Evolutionary conservation across 1,284 basidiomycete species (phyloP), one percentile per base, ranked within the genome.

Genomic region (Golubevia sp.): DNA sequence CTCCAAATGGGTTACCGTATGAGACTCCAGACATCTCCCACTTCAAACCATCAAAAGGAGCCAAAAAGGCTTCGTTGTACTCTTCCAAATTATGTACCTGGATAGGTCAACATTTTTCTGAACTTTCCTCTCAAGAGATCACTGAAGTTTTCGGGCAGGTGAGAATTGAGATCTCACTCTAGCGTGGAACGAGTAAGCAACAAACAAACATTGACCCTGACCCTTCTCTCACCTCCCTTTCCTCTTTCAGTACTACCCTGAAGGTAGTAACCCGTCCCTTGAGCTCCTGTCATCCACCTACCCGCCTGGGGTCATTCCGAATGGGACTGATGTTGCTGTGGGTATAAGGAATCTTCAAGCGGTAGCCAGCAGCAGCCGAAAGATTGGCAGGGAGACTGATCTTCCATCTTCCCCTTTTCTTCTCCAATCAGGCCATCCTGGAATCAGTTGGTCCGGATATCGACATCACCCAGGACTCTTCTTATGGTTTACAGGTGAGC

Each of bases 391-490:
- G n/a, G n/a, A n/a, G n/a, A n/a, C n/a, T n/a, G n/a, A n/a, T n/a
- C n/a, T n/a, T n/a, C n/a, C n/a, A n/a, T n/a, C n/a, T n/a, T n/a
- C n/a, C n/a, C n/a, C n/a, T n/a, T n/a, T n/a, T n/a, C n/a, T n/a
- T n/a, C n/a, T n/a, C n/a, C n/a, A n/a, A n/a, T n/a, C n/a, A n/a
- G n/a, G 27, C 34, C 3, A 60, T 67, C 25, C 63, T 70, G 23
- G 15, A 6, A 13, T 49, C 44, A n/a, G 68, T 70, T 21, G 68
- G 62, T 1, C 66, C 66, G 3, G 68, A 70, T 49, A 27, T 70
- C 18, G 63, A 70, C 56, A 34, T 70, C 15, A 56, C 56, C 11
- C 26, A 25, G 13, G 66, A 67, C 8, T 27, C 6, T 15, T 63
- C 62, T 2, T 67, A 70, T 21, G 68, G 64, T 30, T n/a, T n/a